Conservation (phyloP, 2,329 filamentous ascomycete genomes). For the Aspergillus uvarum region DNA sequence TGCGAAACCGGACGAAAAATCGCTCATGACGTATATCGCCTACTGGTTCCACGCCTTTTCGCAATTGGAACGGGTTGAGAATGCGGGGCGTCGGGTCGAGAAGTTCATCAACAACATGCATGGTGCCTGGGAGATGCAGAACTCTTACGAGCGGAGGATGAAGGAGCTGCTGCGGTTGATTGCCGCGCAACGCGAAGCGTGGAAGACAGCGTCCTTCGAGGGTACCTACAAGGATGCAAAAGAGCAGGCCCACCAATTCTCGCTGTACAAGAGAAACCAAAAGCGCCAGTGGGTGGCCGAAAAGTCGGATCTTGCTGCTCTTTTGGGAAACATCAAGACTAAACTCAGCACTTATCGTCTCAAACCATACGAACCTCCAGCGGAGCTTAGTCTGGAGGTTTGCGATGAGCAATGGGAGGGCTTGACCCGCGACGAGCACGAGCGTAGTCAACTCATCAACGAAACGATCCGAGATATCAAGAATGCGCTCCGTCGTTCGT, state of each 20-base stretch:
- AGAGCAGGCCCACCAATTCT: slow-evolving; percentile 76
- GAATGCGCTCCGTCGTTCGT: slow-evolving; percentile 84
- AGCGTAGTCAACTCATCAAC: slow-evolving; percentile 89
- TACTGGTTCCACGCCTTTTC: slow-evolving; percentile 99
- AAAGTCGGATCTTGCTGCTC: slow-evolving; percentile 89
- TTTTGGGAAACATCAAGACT: slow-evolving; percentile 97
- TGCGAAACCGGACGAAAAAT: slow-evolving; percentile 89
- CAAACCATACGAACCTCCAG: slow-evolving; percentile 84
- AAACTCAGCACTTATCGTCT: slow-evolving; percentile 94
- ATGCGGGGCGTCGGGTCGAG: slow-evolving; percentile 91
- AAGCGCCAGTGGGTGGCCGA: slow-evolving; percentile 97
- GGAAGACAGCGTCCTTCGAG: slow-evolving; percentile 79
- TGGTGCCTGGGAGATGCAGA: slow-evolving; percentile 99
- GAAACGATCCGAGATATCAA: slow-evolving; percentile 99
- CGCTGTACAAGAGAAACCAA: slow-evolving; percentile 82
- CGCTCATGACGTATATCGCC: slow-evolving; percentile 98
- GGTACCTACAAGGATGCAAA: slow-evolving; percentile 94
- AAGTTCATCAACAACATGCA: slow-evolving; percentile 99
- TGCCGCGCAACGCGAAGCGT: slow-evolving; percentile 68
- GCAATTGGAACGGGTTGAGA: slow-evolving; percentile 98
- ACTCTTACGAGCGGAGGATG: slow-evolving; percentile 90
- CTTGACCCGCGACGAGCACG: slow-evolving; percentile 80
- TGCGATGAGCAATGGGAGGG: slow-evolving; percentile 79
- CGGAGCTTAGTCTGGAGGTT: slow-evolving; percentile 76
- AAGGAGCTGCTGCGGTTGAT: slow-evolving; percentile 75